Percentiles rank a stretch among this genome's conserved stretches.
phyloP scores from a whole-genome alignment of 176 grass and related monocot genomes.

The Lolium multiflorum region DNA sequence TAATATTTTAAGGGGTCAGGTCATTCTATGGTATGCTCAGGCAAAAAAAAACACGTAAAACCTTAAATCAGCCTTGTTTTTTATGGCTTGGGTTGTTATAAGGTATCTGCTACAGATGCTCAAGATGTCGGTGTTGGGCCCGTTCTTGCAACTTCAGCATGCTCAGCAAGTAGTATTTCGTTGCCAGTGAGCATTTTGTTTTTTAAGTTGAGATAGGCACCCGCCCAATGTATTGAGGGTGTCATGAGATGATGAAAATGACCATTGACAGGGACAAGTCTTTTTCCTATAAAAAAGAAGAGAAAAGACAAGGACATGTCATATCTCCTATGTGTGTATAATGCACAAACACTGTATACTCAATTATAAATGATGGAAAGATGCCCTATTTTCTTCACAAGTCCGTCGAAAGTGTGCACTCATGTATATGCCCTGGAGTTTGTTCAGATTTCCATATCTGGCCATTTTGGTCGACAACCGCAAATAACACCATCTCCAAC shows the following conservation, averaged over 20 bases:
- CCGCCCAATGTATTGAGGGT: neutral
- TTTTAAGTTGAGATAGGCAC: neutral
- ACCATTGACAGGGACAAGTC: constrained; percentile 14
- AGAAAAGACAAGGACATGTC: neutral
- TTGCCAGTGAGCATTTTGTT: no score
- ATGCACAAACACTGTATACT: constrained; percentile 7
- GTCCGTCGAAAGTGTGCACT: neutral
- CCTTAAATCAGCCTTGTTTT: no score
- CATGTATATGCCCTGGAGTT: neutral
- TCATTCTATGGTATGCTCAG: no score
- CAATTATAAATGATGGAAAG: neutral
- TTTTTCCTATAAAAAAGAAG: neutral
- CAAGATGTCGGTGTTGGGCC: neutral
- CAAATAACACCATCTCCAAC: neutral
- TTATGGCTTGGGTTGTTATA: no score
- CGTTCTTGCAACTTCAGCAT: neutral
- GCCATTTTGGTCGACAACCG: neutral
- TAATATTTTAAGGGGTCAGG: no score
- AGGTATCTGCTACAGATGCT: no score
- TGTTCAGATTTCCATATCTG: neutral
- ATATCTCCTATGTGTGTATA: neutral
- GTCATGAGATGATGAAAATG: constrained; percentile 24
- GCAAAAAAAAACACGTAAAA: no score
- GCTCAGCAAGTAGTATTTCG: neutral
- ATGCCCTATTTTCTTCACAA: neutral